These are phyloP conservation scores for Pterocarpus macrocarpus DNA, from an alignment of 306 rosid genomes.

Conservation along the genomic window DNA sequence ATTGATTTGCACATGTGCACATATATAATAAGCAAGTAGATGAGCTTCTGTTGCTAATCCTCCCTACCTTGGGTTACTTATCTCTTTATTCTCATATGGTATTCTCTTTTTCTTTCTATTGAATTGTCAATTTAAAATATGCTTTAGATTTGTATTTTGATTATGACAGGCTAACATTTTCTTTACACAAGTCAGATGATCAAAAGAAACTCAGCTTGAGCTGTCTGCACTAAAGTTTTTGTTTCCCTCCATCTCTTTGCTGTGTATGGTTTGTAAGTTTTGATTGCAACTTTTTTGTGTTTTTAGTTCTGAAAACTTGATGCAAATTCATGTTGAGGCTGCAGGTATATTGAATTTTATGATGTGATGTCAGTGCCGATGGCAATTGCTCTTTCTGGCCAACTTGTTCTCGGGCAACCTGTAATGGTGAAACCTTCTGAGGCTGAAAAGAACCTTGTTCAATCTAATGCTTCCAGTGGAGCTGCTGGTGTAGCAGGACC, in stretches of 20 bases:
- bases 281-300: constrained; percentile 50
- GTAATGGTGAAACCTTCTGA: constrained; percentile 99
- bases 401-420: constrained; percentile 93
- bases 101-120: constrained; percentile 37
- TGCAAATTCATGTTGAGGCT: constrained; percentile 57
- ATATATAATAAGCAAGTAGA: neutral
- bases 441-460: constrained; percentile 98
- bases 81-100: constrained; percentile 42
- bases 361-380: constrained; percentile 99
- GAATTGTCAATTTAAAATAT: constrained; percentile 39
- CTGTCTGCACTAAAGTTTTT: constrained; percentile 88
- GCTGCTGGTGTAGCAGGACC: constrained; percentile 79
- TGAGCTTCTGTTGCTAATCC: constrained; percentile 3
- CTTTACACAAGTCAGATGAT: constrained; percentile 80
- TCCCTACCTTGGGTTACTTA: constrained; percentile 32
- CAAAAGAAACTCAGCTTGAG: constrained; percentile 93
- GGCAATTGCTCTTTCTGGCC: constrained; percentile 99
- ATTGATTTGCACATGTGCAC: constrained; percentile 25
- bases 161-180: constrained; percentile 73
- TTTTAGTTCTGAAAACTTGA: constrained; percentile 63
- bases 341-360: constrained; percentile 99
- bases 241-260: constrained; percentile 82
- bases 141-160: constrained; percentile 49
- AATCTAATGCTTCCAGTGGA: constrained; percentile 81
- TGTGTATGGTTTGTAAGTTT: constrained; percentile 86